Conservation (phyloP, 2,329 filamentous ascomycete species). For the Diplocarpon mali region DNA sequence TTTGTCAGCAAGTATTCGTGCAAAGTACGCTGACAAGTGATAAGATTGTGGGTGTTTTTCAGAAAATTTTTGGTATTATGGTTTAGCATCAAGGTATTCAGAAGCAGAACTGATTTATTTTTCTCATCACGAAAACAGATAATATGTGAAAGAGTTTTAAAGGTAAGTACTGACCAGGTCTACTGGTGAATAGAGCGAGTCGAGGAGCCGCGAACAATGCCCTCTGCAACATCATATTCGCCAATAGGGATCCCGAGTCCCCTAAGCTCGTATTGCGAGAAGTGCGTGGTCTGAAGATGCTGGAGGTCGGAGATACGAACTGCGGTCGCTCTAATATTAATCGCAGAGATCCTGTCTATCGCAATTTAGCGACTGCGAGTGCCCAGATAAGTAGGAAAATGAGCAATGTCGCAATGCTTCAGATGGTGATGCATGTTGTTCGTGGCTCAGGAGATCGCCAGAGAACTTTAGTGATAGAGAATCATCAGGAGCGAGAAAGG, state of each 20-base stretch:
- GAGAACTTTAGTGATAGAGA: constrained; percentile 24
- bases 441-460: constrained; percentile 29
- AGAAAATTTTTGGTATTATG: constrained; percentile 56
- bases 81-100: constrained; percentile 55
- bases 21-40: neutral
- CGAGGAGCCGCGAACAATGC: no score
- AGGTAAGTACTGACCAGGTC: no score
- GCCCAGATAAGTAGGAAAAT: no score
- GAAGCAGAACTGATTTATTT: constrained; percentile 63
- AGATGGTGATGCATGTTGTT: constrained; percentile 68
- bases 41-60: constrained; percentile 27
- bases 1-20: constrained; percentile 6
- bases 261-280: no score
- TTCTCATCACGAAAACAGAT: constrained; percentile 49
- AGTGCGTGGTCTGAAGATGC: no score
- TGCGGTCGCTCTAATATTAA: no score
- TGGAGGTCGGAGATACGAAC: no score
- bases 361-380: no score
- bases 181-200: no score
- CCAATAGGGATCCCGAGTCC: no score
- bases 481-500: constrained; percentile 25
- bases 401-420: constrained; percentile 32
- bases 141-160: neutral
- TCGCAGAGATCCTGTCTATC: no score
- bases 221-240: no score